Evolutionary conservation across 768 basidiomycete species (phyloP), one percentile per base, ranked within the genome.

Genomic region (Termitomyces titanicus): DNA sequence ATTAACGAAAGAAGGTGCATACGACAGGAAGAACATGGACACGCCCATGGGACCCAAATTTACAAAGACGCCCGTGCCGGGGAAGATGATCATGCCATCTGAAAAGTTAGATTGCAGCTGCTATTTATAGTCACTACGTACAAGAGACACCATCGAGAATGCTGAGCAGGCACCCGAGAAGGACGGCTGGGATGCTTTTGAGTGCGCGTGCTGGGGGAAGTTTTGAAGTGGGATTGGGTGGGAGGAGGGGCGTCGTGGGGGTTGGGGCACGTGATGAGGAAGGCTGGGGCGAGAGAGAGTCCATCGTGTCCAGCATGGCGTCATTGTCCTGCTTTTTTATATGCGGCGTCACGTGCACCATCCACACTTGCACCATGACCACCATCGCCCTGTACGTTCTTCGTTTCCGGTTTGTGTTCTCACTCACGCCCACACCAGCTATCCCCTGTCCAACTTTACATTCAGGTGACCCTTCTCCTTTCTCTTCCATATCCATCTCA

Each of bases 51-150:
- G 83, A 1, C 93, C 95, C 17, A 96, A 83, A 51, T 82, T 82
- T 11, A 80, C 71, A 67, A 99, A 98, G 3, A 90, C 77, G 2
- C 89, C 83, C 9, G 85, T 80, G 0, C 88, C 84, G 2, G 97
- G 97, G 67, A 98, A 99, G 53, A 94, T 86, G 68, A 93, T 94
- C 92, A 98, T 93, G 6, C 96, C 96, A 71, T 98, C 88, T 89
- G n/a, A 38, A 17, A 43, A 49, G 49, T 51, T 9, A n/a, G n/a
- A n/a, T n/a, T n/a, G n/a, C n/a, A n/a, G n/a, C n/a, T n/a, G n/a
- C n/a, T n/a, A n/a, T n/a, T n/a, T n/a, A n/a, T n/a, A n/a, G n/a
- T n/a, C n/a, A n/a, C n/a, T n/a, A 78, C 88, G 69, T 66, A 89
- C 88, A 98, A 42, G 90, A 92, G 50, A 99, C 85, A 10, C 94